A percentile compares a stretch with the other conserved stretches of the same genome.
Conservation (phyloP, 2,329 filamentous ascomycete species). For the Aspergillus hiratsukae region DNA sequence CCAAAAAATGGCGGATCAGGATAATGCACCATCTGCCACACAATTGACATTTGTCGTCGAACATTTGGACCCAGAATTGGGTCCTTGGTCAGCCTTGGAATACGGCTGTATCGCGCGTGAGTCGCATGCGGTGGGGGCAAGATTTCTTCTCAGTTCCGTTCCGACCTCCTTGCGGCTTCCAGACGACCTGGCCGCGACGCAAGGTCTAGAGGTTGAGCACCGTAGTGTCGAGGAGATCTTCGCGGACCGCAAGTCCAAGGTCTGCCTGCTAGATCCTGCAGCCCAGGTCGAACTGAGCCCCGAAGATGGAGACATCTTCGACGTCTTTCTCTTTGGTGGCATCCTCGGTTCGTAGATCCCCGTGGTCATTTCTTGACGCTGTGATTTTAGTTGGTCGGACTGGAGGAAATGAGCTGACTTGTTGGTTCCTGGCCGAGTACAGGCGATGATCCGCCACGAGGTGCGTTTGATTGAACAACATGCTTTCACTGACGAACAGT, state of each 20-base stretch:
- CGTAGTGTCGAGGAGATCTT: conserved; percentile 81
- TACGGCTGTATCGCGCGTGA: conserved; percentile 84
- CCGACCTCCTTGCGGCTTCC: conserved; percentile 61
- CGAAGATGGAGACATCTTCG: conserved; percentile 75
- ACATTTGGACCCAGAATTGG: conserved; percentile 91
- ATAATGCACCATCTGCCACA: conserved; percentile 12
- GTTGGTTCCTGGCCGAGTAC: conserved; percentile 1
- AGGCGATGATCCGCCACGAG: conserved; percentile 92
- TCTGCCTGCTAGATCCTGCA: conserved; percentile 86
- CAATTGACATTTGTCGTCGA: conserved; percentile 86
- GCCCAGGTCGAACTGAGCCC: conserved; percentile 77
- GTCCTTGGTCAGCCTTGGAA: conserved; percentile 89
- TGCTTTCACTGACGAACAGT: neutral
- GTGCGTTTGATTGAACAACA: conserved; percentile 46
- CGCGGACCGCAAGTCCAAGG: conserved; percentile 62
- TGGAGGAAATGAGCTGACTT: conserved; percentile 3
- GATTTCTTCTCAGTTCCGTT: conserved; percentile 79
- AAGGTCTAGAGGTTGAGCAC: conserved; percentile 66
- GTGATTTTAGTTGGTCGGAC: neutral
- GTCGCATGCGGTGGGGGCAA: conserved; percentile 60
- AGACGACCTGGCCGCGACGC: conserved; percentile 54
- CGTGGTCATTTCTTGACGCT: neutral
- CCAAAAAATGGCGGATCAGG: conserved; percentile 10
- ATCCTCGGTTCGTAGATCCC: conserved; percentile 68
- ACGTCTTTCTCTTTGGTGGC: conserved; percentile 91